Conservation (phyloP, 139 green algal genomes). For the Astrephomene gubernaculifera region DNA sequence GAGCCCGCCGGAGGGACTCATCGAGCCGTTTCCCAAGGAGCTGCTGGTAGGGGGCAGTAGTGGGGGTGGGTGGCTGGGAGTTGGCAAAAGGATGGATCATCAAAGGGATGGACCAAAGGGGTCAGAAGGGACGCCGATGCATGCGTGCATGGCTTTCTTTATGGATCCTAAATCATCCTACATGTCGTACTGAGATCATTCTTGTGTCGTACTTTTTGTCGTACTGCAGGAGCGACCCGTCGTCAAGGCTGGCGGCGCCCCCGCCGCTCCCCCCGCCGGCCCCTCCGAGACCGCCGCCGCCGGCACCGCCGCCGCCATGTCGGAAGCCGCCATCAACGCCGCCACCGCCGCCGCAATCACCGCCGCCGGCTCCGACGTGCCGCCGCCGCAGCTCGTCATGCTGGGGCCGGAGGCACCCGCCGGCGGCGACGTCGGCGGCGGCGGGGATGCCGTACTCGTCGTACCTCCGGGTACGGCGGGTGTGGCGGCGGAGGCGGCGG, state of each 20-base stretch:
- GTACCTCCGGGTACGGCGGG: slow-evolving; percentile 29
- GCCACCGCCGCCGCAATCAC: slow-evolving; percentile 10
- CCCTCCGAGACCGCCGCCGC: not conserved
- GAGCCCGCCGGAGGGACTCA: slow-evolving; percentile 17
- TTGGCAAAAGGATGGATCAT: too few relatives aligned
- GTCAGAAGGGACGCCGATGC: too few relatives aligned
- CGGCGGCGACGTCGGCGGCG: not conserved
- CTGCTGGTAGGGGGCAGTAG: not conserved
- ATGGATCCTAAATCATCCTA: too few relatives aligned
- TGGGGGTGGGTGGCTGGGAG: not conserved
- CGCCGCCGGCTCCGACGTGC: slow-evolving; percentile 7
- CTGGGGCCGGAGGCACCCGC: not conserved
- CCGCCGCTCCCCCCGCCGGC: not conserved
- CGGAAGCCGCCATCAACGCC: slow-evolving; percentile 18
- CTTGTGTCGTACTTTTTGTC: too few relatives aligned
- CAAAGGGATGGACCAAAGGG: too few relatives aligned
- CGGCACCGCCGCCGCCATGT: slow-evolving; percentile 8
- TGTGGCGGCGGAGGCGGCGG: slow-evolving; percentile 16
- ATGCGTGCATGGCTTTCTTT: too few relatives aligned
- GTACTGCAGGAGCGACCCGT: not conserved
- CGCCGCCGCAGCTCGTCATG: slow-evolving; percentile 27
- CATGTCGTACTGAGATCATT: too few relatives aligned
- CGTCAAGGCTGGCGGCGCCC: not conserved
- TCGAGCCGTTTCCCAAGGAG: slow-evolving; percentile 5
- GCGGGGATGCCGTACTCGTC: slow-evolving; percentile 5